Conservation (phyloP, 192 early-diverging fungal species). For the Coemansia sp. region DNA sequence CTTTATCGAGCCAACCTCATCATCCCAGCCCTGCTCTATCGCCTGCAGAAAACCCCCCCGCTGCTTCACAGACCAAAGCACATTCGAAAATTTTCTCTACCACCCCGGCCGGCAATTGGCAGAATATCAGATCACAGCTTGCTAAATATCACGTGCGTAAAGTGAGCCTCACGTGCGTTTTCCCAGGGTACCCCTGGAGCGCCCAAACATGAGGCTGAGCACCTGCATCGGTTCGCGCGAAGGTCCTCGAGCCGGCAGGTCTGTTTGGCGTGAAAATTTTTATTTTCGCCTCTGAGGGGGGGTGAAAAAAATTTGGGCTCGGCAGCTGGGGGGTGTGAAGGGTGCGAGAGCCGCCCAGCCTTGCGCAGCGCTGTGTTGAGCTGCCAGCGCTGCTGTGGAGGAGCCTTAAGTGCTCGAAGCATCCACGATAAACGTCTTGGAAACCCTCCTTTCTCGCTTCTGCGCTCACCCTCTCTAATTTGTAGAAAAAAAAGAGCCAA, state of each 20-base stretch:
- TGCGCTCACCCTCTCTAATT: conserved; percentile 38
- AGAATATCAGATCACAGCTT: conserved; percentile 33
- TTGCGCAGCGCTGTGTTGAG: not conserved
- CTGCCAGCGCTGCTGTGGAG: not conserved
- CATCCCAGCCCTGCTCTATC: not conserved
- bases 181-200: conserved; percentile 28
- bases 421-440: conserved; percentile 1
- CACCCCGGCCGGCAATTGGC: conserved; percentile 26
- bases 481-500: conserved; percentile 35
- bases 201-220: not conserved
- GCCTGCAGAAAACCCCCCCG: too few species aligned
- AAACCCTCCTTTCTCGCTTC: conserved; percentile 45
- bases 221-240: conserved; percentile 6
- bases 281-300: not conserved
- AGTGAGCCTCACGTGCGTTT: conserved; percentile 30
- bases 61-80: not conserved
- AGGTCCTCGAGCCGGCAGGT: not conserved
- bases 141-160: conserved; percentile 31
- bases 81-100: conserved; percentile 28
- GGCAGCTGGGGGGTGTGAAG: too few species aligned
- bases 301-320: not conserved
- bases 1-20: not conserved
- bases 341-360: too few species aligned
- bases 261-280: conserved; percentile 8
- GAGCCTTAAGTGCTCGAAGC: conserved; percentile 20